Evolutionary conservation across 1,139 yeast genomes (phyloP), one percentile per base, ranked within the genome.

Genomic region (Geotrichum fermentans): DNA sequence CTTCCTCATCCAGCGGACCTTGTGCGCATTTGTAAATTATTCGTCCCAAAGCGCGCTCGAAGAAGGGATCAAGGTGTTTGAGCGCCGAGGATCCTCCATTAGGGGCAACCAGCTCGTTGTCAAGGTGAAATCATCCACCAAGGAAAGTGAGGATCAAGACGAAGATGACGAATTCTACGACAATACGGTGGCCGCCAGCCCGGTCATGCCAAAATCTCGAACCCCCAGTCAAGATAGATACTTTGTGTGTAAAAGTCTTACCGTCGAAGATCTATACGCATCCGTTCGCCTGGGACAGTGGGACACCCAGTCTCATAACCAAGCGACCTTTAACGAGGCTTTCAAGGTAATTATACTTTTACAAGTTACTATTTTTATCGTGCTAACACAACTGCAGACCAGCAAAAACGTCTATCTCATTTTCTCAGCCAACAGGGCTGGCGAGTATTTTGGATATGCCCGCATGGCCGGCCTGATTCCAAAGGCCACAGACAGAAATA

Each of bases 21-120:
- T 63, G 17, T 70, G 73, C 46, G 73, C 73, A 1, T 70, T 70
- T 56, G 70, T 70, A 41, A 70, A 70, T 52, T 70, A 68, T 54
- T 42, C 50, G 21, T 52, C 61, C 16, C 56, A 55, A 17, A 50
- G 43, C 6, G 68, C 69, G 0, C 60, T 67, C n/a, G 57, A 59
- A n/a, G 61, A 59, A n/a, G 70, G 64, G 3, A 54, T 64, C 17
- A 53, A 50, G 16, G 53, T 50, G 17, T 62, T 67, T 51, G 49
- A 58, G 33, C 49, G 52, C 14, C 55, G 67, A 8, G 68, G 69
- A 7, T 58, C 60, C 2, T 49, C 53, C 35, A 53, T 69, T 16
- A 55, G 65, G 13, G 69, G 66, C 17, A 64, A 66, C 42, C 58
- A 56, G 28, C 61, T 69, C 26, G 62, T 67, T n/a, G 61, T 65